These are phyloP conservation scores for Mycogone perniciosa DNA, from an alignment of 2,329 filamentous ascomycete genomes.

Conservation along the genomic window DNA sequence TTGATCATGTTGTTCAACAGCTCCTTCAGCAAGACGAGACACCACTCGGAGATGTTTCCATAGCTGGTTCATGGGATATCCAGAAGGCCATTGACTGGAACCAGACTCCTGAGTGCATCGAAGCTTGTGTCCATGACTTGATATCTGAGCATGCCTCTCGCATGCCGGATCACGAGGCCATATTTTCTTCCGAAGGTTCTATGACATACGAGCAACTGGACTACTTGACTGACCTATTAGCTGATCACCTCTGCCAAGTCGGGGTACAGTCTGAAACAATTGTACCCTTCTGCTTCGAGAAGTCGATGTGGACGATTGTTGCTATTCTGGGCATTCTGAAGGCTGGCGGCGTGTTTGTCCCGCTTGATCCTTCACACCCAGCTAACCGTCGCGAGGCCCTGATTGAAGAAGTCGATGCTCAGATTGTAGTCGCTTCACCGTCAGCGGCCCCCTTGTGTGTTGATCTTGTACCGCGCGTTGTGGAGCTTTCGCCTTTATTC, in stretches of 20 bases:
- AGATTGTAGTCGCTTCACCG: background rate
- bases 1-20: constrained; percentile 7
- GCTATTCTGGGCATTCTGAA: constrained; percentile 1
- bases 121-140: background rate
- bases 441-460: background rate
- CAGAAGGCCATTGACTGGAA: background rate
- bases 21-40: background rate
- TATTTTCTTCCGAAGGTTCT: background rate
- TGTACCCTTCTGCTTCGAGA: constrained; percentile 1
- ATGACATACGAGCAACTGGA: background rate
- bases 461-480: background rate
- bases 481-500: background rate
- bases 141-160: background rate
- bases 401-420: background rate
- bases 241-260: background rate
- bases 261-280: background rate
- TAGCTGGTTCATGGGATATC: background rate
- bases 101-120: background rate
- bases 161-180: background rate
- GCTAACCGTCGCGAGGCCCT: background rate
- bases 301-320: background rate
- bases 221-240: background rate
- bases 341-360: background rate
- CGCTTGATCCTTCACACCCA: constrained; percentile 3
- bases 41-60: background rate